Base-by-base conservation (phyloP, 768 basidiomycete species). In the Xerocomus potaroensis region DNA sequence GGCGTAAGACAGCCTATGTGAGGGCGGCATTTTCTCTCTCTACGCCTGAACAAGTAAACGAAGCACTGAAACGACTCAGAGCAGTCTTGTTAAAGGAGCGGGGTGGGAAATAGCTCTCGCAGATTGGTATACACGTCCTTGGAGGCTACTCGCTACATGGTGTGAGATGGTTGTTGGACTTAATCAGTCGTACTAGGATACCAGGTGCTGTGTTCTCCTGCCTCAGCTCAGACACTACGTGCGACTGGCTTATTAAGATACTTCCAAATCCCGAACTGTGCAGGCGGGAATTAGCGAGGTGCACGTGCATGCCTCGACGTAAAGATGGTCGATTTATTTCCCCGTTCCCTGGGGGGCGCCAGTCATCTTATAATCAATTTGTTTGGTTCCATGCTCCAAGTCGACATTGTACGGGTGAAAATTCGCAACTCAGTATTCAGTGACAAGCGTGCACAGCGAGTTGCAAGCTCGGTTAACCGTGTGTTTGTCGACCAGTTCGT, bases 11-110 rank as follows among this genome's bases (percentile, higher is more conserved):
- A 7, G 72, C 81, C 19, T 89, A 85, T 61, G 87, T 94, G 23
- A 77, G 93, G 34, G 88, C 89, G 15, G 74, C 87, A 31, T 96
- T 95, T 68, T 89, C 87, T 60, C 62, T 87, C 48, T 69, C 80
- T 16, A 69, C 71, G 1, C 78, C 77, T 45, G 78, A 80, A 27
- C 79, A 91, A 33, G 82, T 89, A 3, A 81, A 90, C 38, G 79
- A 84, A 68, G 92, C 83, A 2, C 61, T 94, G 52, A 70, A 66
- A 50, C 72, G 91, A 50, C 66, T 96, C 4, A 69, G 67, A 30
- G 63, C 53, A 26, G 75, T 78, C 3, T 50, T 69, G 30, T 43
- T 67, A 18, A 53, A 55, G 47, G 65, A 58, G 34, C 54, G 61
- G 35, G 53, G 49, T 16, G 43, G 22, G 26, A 43, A 47, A 27